A percentile compares a stretch with the other conserved stretches of the same genome.
Conservation (phyloP, 495 filamentous ascomycete genomes). For the Hypoxylon subgilvum region DNA sequence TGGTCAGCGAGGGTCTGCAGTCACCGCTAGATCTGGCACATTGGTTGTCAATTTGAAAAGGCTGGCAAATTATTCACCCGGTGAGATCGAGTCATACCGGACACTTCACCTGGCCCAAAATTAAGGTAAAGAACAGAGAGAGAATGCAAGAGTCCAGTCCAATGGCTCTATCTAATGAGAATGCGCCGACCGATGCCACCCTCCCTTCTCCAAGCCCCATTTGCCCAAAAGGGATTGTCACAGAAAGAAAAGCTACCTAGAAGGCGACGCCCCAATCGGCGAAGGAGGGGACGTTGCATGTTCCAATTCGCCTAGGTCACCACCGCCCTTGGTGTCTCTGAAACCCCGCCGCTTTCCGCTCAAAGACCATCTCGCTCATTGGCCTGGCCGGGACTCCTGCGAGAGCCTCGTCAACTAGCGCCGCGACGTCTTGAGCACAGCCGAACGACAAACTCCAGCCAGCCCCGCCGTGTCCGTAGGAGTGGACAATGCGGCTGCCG, state of each 20-base stretch:
- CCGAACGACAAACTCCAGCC: conserved; percentile 58
- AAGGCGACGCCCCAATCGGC: background rate
- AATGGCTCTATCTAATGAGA: conserved; percentile 17
- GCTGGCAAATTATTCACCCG: conserved; percentile 1
- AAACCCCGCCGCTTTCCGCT: conserved; percentile 30
- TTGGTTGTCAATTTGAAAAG: background rate
- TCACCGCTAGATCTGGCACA: conserved; percentile 25
- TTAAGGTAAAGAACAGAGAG: background rate
- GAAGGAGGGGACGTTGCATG: background rate
- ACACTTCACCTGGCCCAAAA: background rate
- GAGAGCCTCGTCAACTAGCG: conserved; percentile 46
- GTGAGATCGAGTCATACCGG: conserved; percentile 21
- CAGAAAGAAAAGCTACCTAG: background rate
- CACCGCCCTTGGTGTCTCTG: conserved; percentile 15
- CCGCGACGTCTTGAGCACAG: conserved; percentile 48
- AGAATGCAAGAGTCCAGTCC: too few species aligned
- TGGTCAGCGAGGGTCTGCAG: conserved; percentile 24
- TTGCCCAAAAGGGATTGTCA: background rate
- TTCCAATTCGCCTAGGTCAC: background rate
- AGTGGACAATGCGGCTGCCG: conserved; percentile 51
- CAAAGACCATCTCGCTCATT: conserved; percentile 35
- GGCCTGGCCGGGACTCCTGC: conserved; percentile 36
- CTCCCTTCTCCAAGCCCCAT: background rate
- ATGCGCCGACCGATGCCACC: conserved; percentile 19
- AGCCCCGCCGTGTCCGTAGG: conserved; percentile 57